phyloP scores from a whole-genome alignment of 2,329 filamentous ascomycete genomes.

The Phialophora expanda region DNA sequence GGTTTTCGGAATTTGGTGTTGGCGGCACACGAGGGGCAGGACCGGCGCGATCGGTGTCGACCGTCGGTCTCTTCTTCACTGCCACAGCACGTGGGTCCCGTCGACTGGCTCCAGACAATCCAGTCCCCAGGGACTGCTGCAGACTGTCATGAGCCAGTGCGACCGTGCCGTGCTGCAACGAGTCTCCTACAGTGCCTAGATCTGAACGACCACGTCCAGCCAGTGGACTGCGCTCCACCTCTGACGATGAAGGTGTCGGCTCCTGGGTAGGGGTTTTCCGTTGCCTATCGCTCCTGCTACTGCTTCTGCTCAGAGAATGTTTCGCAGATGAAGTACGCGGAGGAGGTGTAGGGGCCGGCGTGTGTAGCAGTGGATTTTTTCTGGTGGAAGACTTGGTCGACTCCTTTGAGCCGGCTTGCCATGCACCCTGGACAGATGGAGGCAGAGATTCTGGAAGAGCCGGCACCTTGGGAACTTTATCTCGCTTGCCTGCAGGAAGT shows the following conservation, averaged over 20 bases:
- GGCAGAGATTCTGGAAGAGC: slow-evolving; percentile 23
- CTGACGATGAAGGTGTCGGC: slow-evolving; percentile 18
- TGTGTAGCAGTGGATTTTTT: slow-evolving; percentile 42
- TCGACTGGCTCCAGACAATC: slow-evolving; percentile 69
- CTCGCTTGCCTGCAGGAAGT: slow-evolving; percentile 26
- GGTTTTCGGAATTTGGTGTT: slow-evolving; percentile 48
- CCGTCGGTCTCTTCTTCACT: slow-evolving; percentile 50
- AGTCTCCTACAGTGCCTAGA: slow-evolving; percentile 35
- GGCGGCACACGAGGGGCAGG: slow-evolving; percentile 54
- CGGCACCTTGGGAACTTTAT: slow-evolving; percentile 35
- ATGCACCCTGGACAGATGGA: not conserved
- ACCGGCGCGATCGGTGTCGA: slow-evolving; percentile 67
- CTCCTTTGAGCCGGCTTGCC: slow-evolving; percentile 29
- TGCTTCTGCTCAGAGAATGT: slow-evolving; percentile 32
- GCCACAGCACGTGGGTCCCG: slow-evolving; percentile 70
- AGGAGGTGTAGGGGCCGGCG: slow-evolving; percentile 38
- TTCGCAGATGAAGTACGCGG: slow-evolving; percentile 39
- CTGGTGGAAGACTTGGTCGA: slow-evolving; percentile 42
- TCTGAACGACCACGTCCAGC: slow-evolving; percentile 36
- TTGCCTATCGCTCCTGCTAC: slow-evolving; percentile 31
- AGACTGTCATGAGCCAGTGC: slow-evolving; percentile 39
- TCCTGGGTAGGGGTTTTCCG: slow-evolving; percentile 9
- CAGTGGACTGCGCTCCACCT: slow-evolving; percentile 24
- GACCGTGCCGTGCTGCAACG: slow-evolving; percentile 39
- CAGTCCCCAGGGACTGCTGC: slow-evolving; percentile 26